These are phyloP conservation scores for Phytophthora pluvialis DNA, from an alignment of 352 stramenopile species.

Conservation along the genomic window DNA sequence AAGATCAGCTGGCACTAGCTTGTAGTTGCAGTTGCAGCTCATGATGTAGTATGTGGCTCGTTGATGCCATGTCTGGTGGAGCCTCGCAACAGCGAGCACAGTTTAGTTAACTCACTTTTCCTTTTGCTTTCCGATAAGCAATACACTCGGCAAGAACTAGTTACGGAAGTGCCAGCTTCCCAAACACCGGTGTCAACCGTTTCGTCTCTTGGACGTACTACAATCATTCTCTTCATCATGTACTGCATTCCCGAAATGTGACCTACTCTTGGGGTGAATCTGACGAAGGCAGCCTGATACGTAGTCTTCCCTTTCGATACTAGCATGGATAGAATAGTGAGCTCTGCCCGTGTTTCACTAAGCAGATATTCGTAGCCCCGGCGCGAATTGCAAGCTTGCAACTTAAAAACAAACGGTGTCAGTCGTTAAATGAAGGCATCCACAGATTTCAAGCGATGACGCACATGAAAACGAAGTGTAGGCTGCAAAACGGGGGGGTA, in stretches of 20 bases:
- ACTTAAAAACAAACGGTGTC: background rate
- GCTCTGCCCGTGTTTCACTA: background rate
- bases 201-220: too few relatives aligned
- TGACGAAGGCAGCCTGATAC: background rate
- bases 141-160: too few relatives aligned
- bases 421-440: background rate
- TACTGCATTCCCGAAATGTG: background rate
- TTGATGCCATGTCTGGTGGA: too few relatives aligned
- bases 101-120: too few relatives aligned
- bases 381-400: background rate
- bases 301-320: background rate
- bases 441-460: background rate
- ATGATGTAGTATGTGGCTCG: too few relatives aligned
- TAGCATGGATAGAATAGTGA: background rate
- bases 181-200: too few relatives aligned
- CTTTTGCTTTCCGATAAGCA: too few relatives aligned
- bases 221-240: background rate
- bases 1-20: background rate
- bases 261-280: background rate
- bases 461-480: conserved; percentile 1
- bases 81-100: too few relatives aligned
- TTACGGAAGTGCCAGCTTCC: too few relatives aligned
- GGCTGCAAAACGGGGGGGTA: background rate
- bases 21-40: conserved; percentile 1
- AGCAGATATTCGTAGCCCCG: background rate